These are phyloP conservation scores for Phytophthora palmivora DNA, from an alignment of 352 stramenopile species.

Conservation along the genomic window DNA sequence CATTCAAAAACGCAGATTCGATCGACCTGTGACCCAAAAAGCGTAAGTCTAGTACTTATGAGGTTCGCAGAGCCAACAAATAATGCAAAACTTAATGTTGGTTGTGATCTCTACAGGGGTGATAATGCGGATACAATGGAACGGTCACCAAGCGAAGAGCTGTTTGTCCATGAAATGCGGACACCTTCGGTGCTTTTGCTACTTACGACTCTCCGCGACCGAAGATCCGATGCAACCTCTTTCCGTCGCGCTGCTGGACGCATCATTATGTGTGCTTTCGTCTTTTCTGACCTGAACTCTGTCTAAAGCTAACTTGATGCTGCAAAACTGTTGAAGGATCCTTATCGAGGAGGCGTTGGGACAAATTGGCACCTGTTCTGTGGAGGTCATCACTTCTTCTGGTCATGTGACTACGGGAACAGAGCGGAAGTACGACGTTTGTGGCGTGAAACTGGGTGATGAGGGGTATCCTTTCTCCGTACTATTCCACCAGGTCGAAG, in stretches of 20 bases:
- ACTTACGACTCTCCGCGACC: background rate
- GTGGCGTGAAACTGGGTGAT: background rate
- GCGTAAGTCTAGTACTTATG: background rate
- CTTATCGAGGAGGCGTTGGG: background rate
- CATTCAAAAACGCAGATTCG: slow-evolving; percentile 2
- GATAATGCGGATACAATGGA: background rate
- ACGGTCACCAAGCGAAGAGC: background rate
- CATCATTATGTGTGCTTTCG: background rate
- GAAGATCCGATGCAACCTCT: background rate
- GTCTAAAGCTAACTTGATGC: background rate
- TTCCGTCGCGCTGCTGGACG: background rate
- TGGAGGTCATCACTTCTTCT: background rate
- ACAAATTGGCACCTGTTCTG: background rate
- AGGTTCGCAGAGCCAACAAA: background rate
- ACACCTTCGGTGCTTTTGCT: background rate
- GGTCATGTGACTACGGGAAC: background rate
- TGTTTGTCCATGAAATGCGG: background rate
- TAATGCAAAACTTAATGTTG: background rate
- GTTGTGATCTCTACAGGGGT: background rate
- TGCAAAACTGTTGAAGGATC: background rate
- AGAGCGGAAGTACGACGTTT: background rate
- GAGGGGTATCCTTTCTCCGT: background rate
- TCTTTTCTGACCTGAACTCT: background rate
- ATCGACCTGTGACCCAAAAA: background rate
- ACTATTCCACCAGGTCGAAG: background rate